phyloP scores from a whole-genome alignment of 2,329 filamentous ascomycete species.

The Ophiocordyceps camponoti-floridani region DNA sequence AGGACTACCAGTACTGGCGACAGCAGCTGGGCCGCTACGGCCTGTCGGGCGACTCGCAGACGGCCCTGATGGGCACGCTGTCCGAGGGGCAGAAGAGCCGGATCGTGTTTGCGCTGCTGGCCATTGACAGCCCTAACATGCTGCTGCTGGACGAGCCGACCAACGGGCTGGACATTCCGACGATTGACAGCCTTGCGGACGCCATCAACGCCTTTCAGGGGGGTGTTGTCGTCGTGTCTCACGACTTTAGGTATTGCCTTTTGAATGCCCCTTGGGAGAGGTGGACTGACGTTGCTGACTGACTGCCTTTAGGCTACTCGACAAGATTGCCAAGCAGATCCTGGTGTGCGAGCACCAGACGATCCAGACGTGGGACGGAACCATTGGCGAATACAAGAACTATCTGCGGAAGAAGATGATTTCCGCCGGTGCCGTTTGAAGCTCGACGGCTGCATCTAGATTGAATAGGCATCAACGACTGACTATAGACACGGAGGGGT shows the following conservation, averaged over 20 bases:
- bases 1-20: conserved; percentile 99
- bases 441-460: background rate
- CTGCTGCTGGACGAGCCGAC: conserved; percentile 94
- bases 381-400: conserved; percentile 93
- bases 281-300: background rate
- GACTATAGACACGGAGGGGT: background rate
- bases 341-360: conserved; percentile 98
- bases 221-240: conserved; percentile 92
- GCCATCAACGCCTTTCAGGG: conserved; percentile 93
- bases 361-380: conserved; percentile 73
- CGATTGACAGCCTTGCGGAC: conserved; percentile 92
- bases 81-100: conserved; percentile 96
- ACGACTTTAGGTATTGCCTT: conserved; percentile 79
- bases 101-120: conserved; percentile 92
- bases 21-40: conserved; percentile 94
- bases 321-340: conserved; percentile 99
- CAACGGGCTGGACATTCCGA: conserved; percentile 97
- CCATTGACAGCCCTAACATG: conserved; percentile 96
- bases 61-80: conserved; percentile 90
- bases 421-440: conserved; percentile 68
- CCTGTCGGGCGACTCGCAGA: conserved; percentile 83
- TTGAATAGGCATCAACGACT: conserved; percentile 8
- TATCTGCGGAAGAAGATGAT: conserved; percentile 99
- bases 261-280: background rate
- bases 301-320: conserved; percentile 52